phyloP scores from a whole-genome alignment of 2,329 filamentous ascomycete genomes.

The Diaporthe amygdali region DNA sequence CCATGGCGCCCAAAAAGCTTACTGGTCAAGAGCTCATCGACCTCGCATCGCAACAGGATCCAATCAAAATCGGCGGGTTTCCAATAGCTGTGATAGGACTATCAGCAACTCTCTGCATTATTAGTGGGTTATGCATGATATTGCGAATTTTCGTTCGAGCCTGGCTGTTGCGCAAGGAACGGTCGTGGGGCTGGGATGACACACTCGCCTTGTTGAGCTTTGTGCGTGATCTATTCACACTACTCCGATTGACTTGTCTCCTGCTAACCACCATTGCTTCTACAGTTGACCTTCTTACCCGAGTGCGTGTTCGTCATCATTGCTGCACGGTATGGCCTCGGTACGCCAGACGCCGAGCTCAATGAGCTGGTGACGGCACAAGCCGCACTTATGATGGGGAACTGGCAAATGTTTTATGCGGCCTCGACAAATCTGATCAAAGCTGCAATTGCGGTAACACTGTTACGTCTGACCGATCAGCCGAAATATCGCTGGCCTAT shows the following conservation, averaged over 20 bases:
- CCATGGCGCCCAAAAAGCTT: not conserved
- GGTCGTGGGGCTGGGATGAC: conserved; percentile 10
- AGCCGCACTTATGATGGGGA: not conserved
- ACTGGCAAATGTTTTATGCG: conserved; percentile 14
- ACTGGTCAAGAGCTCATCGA: not conserved
- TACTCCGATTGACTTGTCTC: accelerated
- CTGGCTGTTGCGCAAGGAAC: not conserved
- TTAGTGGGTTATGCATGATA: not conserved
- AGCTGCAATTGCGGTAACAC: conserved; percentile 9
- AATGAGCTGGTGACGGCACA: not conserved
- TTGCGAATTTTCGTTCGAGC: not conserved
- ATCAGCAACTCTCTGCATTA: not conserved
- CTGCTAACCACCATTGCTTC: not conserved
- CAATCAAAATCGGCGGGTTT: not conserved
- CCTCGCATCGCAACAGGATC: not conserved
- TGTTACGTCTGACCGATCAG: conserved; percentile 34
- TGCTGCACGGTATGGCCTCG: not conserved
- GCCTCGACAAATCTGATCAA: not conserved
- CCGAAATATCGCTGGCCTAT: conserved; percentile 1
- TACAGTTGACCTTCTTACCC: not conserved
- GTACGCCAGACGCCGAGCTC: not conserved
- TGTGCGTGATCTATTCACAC: not conserved
- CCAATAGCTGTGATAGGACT: not conserved
- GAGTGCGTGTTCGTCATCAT: not conserved
- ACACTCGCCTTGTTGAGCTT: conserved; percentile 2